A percentile compares a stretch with the other conserved stretches of the same genome.
Evolutionary conservation across 441 rosid genomes (phyloP).

Genomic region (Croton laevigatus): DNA sequence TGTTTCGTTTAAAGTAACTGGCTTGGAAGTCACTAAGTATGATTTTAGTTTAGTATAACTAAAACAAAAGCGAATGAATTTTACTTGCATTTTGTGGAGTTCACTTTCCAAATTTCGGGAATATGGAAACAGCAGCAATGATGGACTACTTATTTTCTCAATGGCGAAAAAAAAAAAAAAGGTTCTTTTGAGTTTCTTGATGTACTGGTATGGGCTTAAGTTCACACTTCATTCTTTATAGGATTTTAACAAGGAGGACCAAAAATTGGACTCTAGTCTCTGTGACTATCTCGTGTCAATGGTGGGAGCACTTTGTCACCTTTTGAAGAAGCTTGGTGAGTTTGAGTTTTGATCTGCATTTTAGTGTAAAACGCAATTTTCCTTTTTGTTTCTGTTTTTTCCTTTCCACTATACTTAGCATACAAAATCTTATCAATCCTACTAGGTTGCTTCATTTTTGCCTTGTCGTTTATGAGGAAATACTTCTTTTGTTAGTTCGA

Average conservation of each 20-base stretch:
- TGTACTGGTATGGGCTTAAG: neutral
- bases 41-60: neutral
- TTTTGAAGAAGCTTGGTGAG: conserved; percentile 63
- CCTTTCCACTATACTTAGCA: neutral
- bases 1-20: neutral
- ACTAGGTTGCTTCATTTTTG: neutral
- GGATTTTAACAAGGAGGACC: conserved; percentile 41
- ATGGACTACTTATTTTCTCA: neutral
- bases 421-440: neutral
- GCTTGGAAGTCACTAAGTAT: neutral
- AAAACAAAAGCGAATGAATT: neutral
- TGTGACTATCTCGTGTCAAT: conserved; percentile 45
- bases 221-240: conserved; percentile 17
- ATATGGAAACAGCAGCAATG: neutral
- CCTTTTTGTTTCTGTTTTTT: neutral
- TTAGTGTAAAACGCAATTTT: neutral
- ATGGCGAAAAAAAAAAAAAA: too few species aligned
- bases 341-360: conserved; percentile 8
- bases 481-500: neutral
- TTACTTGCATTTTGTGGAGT: neutral
- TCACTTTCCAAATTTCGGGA: neutral
- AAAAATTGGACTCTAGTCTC: conserved; percentile 38
- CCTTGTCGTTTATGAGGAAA: neutral
- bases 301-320: conserved; percentile 76
- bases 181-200: neutral